A percentile compares a stretch with the other conserved stretches of the same genome.
phyloP scores from a whole-genome alignment of 805 yeast species.

The Wickerhamiella dianesei region DNA sequence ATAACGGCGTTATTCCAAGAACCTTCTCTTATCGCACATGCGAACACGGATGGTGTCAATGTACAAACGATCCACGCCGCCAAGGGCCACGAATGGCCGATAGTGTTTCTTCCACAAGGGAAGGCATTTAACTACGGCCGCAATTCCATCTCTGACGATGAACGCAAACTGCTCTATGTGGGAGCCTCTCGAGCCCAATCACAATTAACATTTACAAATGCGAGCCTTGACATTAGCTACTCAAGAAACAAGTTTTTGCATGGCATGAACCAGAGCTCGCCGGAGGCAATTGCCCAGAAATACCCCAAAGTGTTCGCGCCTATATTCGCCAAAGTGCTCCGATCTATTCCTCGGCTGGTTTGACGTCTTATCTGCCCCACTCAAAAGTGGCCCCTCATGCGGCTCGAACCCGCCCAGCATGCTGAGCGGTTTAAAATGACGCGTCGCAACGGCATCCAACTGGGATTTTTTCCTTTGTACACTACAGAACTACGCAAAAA shows the following conservation, averaged over 20 bases:
- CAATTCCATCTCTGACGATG: slow-evolving; percentile 9
- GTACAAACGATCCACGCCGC: slow-evolving; percentile 14
- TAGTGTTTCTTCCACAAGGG: slow-evolving; percentile 9
- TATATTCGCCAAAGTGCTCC: neutral
- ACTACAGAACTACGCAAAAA: slow-evolving; percentile 34
- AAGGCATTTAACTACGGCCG: neutral
- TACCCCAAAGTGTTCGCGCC: neutral
- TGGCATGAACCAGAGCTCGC: neutral
- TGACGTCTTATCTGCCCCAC: too few relatives aligned
- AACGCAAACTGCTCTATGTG: slow-evolving; percentile 20
- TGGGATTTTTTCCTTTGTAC: too few relatives aligned
- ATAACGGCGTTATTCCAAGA: slow-evolving; percentile 1
- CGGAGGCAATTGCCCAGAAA: neutral
- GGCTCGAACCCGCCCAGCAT: too few relatives aligned
- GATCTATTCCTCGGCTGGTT: neutral
- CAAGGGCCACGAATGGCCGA: slow-evolving; percentile 16
- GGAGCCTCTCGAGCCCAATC: slow-evolving; percentile 21
- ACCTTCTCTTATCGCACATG: neutral
- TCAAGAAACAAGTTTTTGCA: neutral
- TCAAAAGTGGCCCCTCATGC: too few relatives aligned
- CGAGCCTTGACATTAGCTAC: slow-evolving; percentile 1
- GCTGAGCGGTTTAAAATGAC: too few relatives aligned
- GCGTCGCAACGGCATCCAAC: too few relatives aligned
- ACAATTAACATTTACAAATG: slow-evolving; percentile 5
- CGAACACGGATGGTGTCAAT: neutral